Evolutionary conservation across 75 land plant species (phyloP).

Genomic region (Isoetes taiwanensis): DNA sequence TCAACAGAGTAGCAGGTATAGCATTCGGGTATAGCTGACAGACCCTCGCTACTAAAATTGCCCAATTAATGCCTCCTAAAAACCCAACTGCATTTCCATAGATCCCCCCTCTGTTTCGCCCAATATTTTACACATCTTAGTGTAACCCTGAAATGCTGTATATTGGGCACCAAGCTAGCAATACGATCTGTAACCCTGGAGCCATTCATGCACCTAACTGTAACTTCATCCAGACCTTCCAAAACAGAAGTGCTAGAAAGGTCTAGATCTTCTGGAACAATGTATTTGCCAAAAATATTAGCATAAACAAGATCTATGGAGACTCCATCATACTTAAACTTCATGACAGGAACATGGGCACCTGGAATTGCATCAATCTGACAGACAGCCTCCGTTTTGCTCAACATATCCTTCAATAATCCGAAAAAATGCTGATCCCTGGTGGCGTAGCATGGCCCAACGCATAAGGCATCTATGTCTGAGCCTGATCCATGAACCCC

Average conservation of each 20-base stretch:
- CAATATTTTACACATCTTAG: constrained; percentile 35
- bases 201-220: background rate
- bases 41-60: background rate
- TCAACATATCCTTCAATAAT: no score
- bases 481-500: constrained; percentile 38
- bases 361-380: background rate
- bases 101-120: constrained; percentile 38
- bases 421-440: no score
- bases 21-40: constrained; percentile 7
- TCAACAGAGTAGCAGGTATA: background rate
- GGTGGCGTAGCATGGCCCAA: constrained; percentile 35
- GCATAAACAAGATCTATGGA: constrained; percentile 2
- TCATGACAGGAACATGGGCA: constrained; percentile 4
- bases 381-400: background rate
- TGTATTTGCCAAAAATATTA: background rate
- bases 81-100: background rate
- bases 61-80: constrained; percentile 8
- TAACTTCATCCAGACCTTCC: background rate
- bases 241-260: background rate
- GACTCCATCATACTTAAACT: background rate
- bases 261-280: background rate
- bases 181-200: background rate
- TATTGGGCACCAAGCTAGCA: background rate
- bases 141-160: constrained; percentile 30
- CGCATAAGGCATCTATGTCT: constrained; percentile 44